phyloP scores from a whole-genome alignment of 2,329 filamentous ascomycete genomes.

The Trichoderma atrobrunneum region DNA sequence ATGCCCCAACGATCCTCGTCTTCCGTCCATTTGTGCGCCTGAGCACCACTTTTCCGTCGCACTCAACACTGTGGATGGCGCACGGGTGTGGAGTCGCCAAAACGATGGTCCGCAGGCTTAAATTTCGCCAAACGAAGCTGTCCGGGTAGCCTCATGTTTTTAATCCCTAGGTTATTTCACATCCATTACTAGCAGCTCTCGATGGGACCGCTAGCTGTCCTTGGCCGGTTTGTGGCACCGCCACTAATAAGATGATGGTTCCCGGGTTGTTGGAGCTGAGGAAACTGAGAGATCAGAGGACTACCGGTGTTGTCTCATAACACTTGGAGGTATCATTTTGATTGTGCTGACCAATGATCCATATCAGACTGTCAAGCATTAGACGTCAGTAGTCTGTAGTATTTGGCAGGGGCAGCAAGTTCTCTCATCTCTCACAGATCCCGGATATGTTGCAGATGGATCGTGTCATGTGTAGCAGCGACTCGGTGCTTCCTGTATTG shows the following conservation, averaged over 20 bases:
- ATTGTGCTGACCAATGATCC: background rate
- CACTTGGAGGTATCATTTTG: background rate
- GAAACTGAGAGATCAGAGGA: background rate
- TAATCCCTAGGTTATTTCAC: background rate
- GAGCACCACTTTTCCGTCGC: conserved; percentile 1
- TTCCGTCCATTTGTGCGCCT: background rate
- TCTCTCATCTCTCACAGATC: background rate
- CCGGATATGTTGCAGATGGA: background rate
- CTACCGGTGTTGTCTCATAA: background rate
- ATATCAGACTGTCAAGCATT: background rate
- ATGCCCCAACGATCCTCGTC: conserved; percentile 5
- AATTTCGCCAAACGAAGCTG: background rate
- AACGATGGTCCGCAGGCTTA: background rate
- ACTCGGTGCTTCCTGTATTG: background rate
- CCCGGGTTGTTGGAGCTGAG: background rate
- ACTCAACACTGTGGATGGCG: background rate
- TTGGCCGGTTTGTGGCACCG: background rate
- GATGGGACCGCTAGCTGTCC: background rate
- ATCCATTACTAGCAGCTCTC: background rate
- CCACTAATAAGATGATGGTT: background rate
- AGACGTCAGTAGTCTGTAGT: background rate
- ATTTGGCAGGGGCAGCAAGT: background rate
- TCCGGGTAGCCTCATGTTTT: background rate
- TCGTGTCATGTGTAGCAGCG: background rate
- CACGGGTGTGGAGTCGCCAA: conserved; percentile 4